Evolutionary conservation across 306 rosid genomes (phyloP), one percentile per base, ranked within the genome.

Genomic region (Vigna hirtella): DNA sequence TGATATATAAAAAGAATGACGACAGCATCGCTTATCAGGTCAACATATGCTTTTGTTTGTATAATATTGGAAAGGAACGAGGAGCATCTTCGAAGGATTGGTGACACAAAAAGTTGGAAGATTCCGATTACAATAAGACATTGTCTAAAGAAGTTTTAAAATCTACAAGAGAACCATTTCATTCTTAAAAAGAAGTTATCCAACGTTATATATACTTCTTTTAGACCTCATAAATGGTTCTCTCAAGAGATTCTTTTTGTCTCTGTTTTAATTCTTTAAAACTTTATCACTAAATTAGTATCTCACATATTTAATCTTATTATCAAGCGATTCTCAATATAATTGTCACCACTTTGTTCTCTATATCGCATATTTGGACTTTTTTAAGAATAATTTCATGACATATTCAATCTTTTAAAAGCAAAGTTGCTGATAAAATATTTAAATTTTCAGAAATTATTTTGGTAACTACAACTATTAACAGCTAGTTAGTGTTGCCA

Each of bases 121-220:
- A 76, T 82, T 79, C 85, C 0, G 13, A 5, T 72, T 36, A 70
- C 80, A 59, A 83, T 6, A 76, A 76, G 86, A 86, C 81, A 85
- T 30, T 30, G 63, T 42, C 32, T 43, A 38, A 17, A 11, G 36
- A 32, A n/a, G 36, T 5, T 34, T 34, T 14, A 32, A 62, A 43
- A 79, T 42, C 9, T 42, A 9, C 4, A 36, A 62, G 49, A 38
- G 28, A 64, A 52, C 5, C 0, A 50, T 6, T 22, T 13, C 26
- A 42, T 66, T 9, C 15, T 10, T 14, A 2, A 63, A 62, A 62
- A 15, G 11, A 30, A 3, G 1, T 36, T n/a, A n/a, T 63, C 9
- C 8, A 62, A 59, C 4, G 11, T 28, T 62, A 3, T 62, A 34
- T 32, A 15, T 32, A 32, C 18, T 26, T 59, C 18, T 59, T 52